Percentiles rank a stretch among this genome's conserved stretches.
Evolutionary conservation across 148 eudicot species (phyloP).

Genomic region (Amaranthus hypochondriacus): DNA sequence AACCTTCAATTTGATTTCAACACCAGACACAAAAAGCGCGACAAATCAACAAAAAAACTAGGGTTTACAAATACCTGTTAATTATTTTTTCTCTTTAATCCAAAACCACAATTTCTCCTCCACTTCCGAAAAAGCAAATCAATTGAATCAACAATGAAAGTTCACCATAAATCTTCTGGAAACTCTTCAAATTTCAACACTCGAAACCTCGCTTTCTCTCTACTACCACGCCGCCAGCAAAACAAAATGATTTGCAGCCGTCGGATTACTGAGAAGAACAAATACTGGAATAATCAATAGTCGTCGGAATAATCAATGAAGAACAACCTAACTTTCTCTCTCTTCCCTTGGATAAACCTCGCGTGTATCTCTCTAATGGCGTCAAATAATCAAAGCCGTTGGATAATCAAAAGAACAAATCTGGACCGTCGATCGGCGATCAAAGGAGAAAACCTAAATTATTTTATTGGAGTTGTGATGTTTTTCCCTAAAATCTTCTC

Average conservation of each 20-base stretch:
- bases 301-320: too few relatives aligned
- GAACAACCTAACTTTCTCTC: too few relatives aligned
- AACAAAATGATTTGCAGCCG: neutral
- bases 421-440: constrained; percentile 10
- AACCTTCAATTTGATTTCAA: constrained; percentile 2
- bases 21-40: constrained; percentile 10
- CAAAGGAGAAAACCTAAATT: neutral
- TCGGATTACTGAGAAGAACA: too few relatives aligned
- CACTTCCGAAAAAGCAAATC: neutral
- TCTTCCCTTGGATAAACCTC: neutral
- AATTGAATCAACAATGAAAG: neutral
- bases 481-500: neutral
- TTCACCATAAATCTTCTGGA: neutral
- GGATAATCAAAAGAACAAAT: neutral
- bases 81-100: neutral
- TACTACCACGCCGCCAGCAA: neutral
- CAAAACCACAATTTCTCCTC: neutral
- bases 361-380: neutral
- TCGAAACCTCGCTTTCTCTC: constrained; percentile 3
- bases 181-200: constrained; percentile 1
- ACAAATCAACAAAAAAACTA: constrained; percentile 13
- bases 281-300: too few relatives aligned
- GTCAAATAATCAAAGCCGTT: neutral
- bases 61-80: constrained; percentile 20
- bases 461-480: neutral